Base-by-base conservation (phyloP, 192 early-diverging fungal genomes). In the Cetraspora pellucida region DNA sequence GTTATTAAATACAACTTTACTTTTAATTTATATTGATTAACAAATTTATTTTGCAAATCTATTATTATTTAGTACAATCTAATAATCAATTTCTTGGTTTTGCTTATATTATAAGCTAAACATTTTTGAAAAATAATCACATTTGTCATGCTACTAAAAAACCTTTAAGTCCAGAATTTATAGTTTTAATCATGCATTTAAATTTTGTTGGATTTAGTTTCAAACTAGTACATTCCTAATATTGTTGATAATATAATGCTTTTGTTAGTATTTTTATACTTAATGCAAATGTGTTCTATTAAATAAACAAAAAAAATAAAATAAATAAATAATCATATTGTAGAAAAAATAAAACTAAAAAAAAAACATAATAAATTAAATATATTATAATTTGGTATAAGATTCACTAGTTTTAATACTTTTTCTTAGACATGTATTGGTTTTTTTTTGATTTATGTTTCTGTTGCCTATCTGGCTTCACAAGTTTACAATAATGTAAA, bases 21-120 rank as follows among this genome's bases (percentile, higher is more conserved):
- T 45, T 73, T 28, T 43, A 60, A 10, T n/a, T 72, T 72, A 37
- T 21, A 37, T 14, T 59, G 4, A 58, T 73, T 73, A 43, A 73
- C 43, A 37, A 73, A 73, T 19, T 59, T 73, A 58, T 73, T 73
- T 59, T 21, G n/a, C n/a, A 73, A 11, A 28, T 37, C 72, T 27
- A 55, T 55, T 19, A 73, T 45, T 1, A 59, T 37, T 8, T 73
- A 73, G 43, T 31, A 73, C 21, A 73, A 58, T 44, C 0, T 17
- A 1, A 72, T 54, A 23, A 72, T 44, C 59, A n/a, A 6, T 45
- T 57, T 60, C 43, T 69, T 50, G n/a, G 46, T 46, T 50, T 69
- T 46, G 44, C 4, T 28, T 59, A 21, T 57, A 58, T 58, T 21
- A 59, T 73, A 27, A 2, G 68, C 21, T n/a, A n/a, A 52, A 23